Percentiles rank a stretch among this genome's conserved stretches.
phyloP scores from a whole-genome alignment of 768 basidiomycete species.

The Lyophyllum shimeji region DNA sequence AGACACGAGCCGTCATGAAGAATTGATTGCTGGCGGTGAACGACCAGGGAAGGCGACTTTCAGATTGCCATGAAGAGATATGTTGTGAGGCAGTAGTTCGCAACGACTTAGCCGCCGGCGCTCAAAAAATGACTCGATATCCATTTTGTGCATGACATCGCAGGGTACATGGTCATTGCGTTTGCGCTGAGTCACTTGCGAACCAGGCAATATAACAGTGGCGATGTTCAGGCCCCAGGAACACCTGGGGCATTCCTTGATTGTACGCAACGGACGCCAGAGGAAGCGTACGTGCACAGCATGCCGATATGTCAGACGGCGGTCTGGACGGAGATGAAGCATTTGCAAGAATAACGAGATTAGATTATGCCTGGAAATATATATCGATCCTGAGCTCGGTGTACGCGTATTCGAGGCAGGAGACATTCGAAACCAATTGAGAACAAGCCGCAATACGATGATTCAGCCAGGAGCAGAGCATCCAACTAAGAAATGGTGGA shows the following conservation, averaged over 20 bases:
- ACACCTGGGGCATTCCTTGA: neutral
- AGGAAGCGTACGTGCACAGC: conserved; percentile 1
- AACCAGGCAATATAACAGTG: neutral
- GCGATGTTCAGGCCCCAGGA: conserved; percentile 8
- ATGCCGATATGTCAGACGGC: conserved; percentile 5
- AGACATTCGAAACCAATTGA: no score
- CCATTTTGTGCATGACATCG: neutral
- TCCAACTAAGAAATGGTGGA: neutral
- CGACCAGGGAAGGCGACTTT: neutral
- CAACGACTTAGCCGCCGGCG: neutral
- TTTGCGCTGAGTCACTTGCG: neutral
- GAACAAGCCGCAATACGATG: no score
- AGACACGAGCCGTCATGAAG: neutral
- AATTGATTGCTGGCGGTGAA: neutral
- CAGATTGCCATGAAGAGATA: neutral
- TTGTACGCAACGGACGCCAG: neutral
- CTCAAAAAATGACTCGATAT: neutral
- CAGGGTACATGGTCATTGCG: neutral
- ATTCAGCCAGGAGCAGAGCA: no score
- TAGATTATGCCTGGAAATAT: neutral
- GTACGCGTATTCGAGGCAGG: no score
- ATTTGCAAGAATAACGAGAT: neutral
- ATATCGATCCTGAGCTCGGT: neutral
- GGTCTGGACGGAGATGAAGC: conserved; percentile 9
- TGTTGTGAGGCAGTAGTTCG: neutral